Conservation (phyloP, 805 yeast species). For the Gaillardinia entomophila region DNA sequence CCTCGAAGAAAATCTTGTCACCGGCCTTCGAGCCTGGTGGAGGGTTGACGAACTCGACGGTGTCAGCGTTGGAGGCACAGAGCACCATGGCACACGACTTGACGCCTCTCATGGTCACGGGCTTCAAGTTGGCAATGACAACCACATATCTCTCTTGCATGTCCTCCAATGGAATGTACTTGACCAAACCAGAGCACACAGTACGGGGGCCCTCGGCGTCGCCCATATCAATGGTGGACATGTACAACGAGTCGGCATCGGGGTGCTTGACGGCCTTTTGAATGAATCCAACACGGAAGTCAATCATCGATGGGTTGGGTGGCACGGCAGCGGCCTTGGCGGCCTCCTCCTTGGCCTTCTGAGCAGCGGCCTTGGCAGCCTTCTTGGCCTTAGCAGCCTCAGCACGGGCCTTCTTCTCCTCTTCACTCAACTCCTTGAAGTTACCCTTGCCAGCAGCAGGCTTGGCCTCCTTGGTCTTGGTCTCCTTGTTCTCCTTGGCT, state of each 20-base stretch:
- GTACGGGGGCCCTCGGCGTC: constrained; percentile 97
- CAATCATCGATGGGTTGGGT: constrained; percentile 79
- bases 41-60: constrained; percentile 90
- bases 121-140: constrained; percentile 92
- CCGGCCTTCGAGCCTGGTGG: constrained; percentile 93
- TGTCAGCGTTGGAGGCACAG: constrained; percentile 74
- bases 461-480: constrained; percentile 16
- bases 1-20: constrained; percentile 93
- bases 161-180: constrained; percentile 81
- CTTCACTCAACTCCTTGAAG: constrained; percentile 28
- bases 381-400: constrained; percentile 59
- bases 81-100: constrained; percentile 95
- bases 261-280: constrained; percentile 97
- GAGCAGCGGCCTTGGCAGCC: constrained; percentile 54
- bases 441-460: constrained; percentile 10
- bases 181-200: constrained; percentile 94
- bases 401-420: constrained; percentile 39
- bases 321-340: constrained; percentile 53
- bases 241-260: constrained; percentile 93
- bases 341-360: constrained; percentile 41
- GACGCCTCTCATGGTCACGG: constrained; percentile 96
- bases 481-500: constrained; percentile 9
- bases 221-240: constrained; percentile 94
- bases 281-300: constrained; percentile 92
- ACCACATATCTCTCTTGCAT: constrained; percentile 93